Conservation (phyloP, 345 rosid species). For the Lenwebbia sp. region DNA sequence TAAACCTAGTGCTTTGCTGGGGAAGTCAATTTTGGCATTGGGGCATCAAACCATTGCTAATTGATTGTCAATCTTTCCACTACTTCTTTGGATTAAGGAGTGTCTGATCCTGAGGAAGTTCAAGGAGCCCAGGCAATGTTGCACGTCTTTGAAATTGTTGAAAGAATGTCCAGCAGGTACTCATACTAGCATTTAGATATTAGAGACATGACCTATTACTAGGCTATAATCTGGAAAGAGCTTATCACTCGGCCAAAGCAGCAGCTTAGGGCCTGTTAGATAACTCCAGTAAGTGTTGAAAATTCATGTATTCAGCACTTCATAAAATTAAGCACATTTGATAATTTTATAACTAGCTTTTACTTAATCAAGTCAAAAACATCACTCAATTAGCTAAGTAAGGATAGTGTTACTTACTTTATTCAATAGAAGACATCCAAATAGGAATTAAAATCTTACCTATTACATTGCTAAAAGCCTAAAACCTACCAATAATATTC, state of each 20-base stretch:
- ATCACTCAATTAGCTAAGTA: background rate
- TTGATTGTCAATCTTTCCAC: background rate
- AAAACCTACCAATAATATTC: background rate
- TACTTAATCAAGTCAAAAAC: background rate
- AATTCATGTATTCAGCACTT: background rate
- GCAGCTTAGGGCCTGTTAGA: background rate
- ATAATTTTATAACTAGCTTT: background rate
- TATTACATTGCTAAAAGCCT: background rate
- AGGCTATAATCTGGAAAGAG: background rate
- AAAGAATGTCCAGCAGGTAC: background rate
- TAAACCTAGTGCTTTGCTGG: background rate
- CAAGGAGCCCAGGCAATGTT: background rate
- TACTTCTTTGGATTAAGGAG: background rate
- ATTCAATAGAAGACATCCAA: background rate
- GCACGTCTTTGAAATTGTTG: background rate
- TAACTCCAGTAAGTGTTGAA: background rate
- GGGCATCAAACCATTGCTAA: background rate
- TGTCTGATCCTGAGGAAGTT: background rate
- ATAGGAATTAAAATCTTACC: too few species aligned
- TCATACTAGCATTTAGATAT: background rate
- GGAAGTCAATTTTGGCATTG: background rate
- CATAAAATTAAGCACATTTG: background rate
- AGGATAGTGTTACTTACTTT: background rate
- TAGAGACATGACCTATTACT: background rate
- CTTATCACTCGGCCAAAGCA: background rate